Evolutionary conservation across 192 early-diverging fungal genomes (phyloP).

Genomic region (Backusella morwellensis): DNA sequence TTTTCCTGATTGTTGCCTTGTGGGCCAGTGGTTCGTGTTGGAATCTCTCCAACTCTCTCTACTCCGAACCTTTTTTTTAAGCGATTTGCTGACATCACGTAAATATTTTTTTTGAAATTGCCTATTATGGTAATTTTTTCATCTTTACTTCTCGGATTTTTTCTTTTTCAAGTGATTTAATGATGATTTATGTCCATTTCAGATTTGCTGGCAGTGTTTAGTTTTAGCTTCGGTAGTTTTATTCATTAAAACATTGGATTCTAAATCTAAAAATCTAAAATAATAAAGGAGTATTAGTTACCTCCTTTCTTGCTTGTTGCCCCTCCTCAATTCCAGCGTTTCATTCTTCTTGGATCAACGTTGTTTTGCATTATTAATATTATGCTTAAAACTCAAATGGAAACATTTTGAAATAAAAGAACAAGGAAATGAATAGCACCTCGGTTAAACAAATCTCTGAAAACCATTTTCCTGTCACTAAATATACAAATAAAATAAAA

Average conservation of each 20-base stretch:
- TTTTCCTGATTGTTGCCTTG: conserved; percentile 1
- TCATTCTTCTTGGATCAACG: too few species aligned
- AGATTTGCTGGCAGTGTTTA: neutral
- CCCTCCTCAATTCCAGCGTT: too few species aligned
- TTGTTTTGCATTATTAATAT: too few species aligned
- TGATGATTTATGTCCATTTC: neutral
- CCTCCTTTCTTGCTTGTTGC: too few species aligned
- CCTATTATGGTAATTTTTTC: neutral
- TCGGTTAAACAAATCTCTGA: neutral
- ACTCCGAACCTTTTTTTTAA: neutral
- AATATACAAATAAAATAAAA: neutral
- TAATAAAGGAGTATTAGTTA: too few species aligned
- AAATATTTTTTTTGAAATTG: neutral
- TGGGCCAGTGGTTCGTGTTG: neutral
- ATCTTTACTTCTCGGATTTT: neutral
- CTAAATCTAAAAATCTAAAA: neutral
- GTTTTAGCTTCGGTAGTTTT: neutral
- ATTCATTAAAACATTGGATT: neutral
- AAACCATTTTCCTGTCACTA: neutral
- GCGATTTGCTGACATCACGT: neutral
- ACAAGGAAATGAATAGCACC: neutral
- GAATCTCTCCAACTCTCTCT: neutral
- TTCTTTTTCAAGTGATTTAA: neutral
- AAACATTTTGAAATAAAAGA: neutral
- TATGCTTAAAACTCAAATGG: too few species aligned